A percentile compares a stretch with the other conserved stretches of the same genome.
phyloP scores from a whole-genome alignment of 495 filamentous ascomycete species.

The Neurospora tetraspora region DNA sequence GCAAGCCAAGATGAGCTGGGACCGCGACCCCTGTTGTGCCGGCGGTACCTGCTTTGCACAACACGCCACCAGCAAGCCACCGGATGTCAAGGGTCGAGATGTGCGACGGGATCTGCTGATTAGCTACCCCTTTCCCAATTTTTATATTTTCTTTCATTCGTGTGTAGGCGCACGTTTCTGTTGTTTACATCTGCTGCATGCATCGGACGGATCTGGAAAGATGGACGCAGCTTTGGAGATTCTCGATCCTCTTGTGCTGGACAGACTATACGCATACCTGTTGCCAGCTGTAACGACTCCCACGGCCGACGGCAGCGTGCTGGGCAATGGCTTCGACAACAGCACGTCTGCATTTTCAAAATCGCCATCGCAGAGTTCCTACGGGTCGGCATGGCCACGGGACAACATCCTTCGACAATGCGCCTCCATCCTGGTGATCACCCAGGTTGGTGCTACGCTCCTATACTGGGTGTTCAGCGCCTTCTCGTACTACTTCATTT shows the following conservation, averaged over 20 bases:
- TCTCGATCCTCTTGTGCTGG: slow-evolving; percentile 12
- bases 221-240: slow-evolving; percentile 13
- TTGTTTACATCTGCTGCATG: background rate
- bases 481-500: slow-evolving; percentile 13
- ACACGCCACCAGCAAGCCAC: background rate
- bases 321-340: background rate
- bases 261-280: slow-evolving; percentile 14
- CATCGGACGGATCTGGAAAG: background rate
- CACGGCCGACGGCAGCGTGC: background rate
- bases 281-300: slow-evolving; percentile 4
- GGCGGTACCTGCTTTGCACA: background rate
- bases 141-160: background rate
- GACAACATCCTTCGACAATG: slow-evolving; percentile 13
- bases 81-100: background rate
- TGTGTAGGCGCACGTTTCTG: background rate
- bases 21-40: background rate
- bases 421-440: slow-evolving; percentile 11
- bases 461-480: slow-evolving; percentile 15
- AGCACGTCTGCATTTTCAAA: background rate
- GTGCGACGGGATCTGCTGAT: background rate
- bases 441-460: slow-evolving; percentile 9
- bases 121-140: background rate
- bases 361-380: background rate
- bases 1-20: background rate
- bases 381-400: slow-evolving; percentile 11